phyloP scores from a whole-genome alignment of 306 rosid genomes.

The Geum urbanum region DNA sequence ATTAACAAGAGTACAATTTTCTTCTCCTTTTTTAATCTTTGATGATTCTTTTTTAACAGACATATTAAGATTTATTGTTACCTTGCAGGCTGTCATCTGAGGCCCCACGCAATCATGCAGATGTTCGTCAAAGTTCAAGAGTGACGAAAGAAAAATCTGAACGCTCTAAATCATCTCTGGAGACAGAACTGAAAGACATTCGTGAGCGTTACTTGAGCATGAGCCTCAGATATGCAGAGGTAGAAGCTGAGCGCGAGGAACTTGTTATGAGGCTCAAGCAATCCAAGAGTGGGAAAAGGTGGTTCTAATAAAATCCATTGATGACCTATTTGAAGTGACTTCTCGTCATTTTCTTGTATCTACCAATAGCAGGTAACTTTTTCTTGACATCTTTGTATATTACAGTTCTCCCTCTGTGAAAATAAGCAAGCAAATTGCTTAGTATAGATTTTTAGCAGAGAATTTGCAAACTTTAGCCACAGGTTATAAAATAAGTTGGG shows the following conservation, averaged over 20 bases:
- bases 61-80: neutral
- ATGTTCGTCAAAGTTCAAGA: constrained; percentile 33
- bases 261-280: constrained; percentile 81
- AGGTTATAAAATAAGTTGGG: constrained; percentile 43
- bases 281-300: constrained; percentile 51
- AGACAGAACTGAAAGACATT: constrained; percentile 75
- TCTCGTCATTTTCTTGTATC: constrained; percentile 13
- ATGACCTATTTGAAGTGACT: constrained; percentile 6
- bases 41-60: neutral
- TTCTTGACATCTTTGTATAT: constrained; percentile 16
- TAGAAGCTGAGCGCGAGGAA: constrained; percentile 83
- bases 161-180: constrained; percentile 59
- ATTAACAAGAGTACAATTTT: neutral
- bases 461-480: constrained; percentile 10
- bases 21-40: neutral
- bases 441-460: constrained; percentile 12
- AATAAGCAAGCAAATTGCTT: constrained; percentile 13
- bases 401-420: constrained; percentile 25
- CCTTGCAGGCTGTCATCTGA: constrained; percentile 46
- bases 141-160: constrained; percentile 54
- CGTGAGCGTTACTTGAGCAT: constrained; percentile 76
- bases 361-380: constrained; percentile 38
- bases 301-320: constrained; percentile 46
- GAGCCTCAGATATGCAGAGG: constrained; percentile 95
- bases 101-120: constrained; percentile 36